phyloP scores from a whole-genome alignment of 371 early-diverging fungal genomes.

The Scutellospora calospora region DNA sequence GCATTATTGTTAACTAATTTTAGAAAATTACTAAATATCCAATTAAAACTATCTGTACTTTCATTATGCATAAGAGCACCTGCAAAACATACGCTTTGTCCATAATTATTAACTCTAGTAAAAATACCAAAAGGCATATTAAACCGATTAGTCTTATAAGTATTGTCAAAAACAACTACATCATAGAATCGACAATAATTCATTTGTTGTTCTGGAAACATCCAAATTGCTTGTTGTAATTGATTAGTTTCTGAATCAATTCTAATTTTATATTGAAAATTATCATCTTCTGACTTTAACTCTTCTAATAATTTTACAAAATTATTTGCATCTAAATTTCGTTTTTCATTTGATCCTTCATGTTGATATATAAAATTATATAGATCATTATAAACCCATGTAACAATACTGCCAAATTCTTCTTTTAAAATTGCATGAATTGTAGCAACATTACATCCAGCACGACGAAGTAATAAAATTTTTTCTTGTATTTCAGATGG shows the following conservation, averaged over 20 bases:
- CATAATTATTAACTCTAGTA: conserved; percentile 10
- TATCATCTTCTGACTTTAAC: background rate
- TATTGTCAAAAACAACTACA: background rate
- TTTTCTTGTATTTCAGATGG: background rate
- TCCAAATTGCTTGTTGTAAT: background rate
- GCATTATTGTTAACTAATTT: background rate
- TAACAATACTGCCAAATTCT: background rate
- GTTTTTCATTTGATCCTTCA: too few relatives aligned
- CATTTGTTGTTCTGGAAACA: background rate
- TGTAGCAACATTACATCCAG: conserved; percentile 2
- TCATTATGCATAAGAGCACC: background rate
- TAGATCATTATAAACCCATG: background rate
- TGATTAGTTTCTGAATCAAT: background rate
- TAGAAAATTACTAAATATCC: background rate
- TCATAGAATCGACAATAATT: conserved; percentile 4
- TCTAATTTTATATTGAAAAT: conserved; percentile 2
- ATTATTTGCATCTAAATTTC: conserved; percentile 1
- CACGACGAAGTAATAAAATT: background rate
- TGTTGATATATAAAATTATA: conserved; percentile 5
- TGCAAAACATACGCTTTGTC: conserved; percentile 20
- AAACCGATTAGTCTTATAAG: conserved; percentile 10
- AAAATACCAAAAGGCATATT: conserved; percentile 15
- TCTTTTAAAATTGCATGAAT: background rate
- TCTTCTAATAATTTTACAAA: background rate
- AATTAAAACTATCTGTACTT: conserved; percentile 10